Percentiles rank a stretch among this genome's conserved stretches.
These are phyloP conservation scores for Lipomyces lipofer DNA, from an alignment of 805 yeast species.

Conservation along the genomic window DNA sequence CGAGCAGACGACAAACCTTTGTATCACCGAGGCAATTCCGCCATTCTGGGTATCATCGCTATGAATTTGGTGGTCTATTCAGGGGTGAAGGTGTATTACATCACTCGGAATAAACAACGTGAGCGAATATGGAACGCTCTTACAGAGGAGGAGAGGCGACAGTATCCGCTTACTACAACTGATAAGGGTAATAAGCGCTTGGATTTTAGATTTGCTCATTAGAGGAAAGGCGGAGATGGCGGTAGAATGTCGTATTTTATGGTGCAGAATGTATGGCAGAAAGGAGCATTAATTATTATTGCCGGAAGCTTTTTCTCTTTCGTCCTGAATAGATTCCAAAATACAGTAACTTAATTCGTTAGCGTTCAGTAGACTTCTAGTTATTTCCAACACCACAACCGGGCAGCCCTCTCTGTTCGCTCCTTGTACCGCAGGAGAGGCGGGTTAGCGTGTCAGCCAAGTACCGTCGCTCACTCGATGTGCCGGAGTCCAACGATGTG, in stretches of 20 bases:
- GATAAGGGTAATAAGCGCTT: conserved; percentile 61
- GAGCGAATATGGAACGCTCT: conserved; percentile 53
- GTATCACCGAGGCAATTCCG: conserved; percentile 56
- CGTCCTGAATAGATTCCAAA: background rate
- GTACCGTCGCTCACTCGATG: no score
- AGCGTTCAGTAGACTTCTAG: background rate
- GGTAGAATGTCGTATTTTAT: background rate
- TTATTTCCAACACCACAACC: background rate
- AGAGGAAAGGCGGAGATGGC: background rate
- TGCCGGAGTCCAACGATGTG: no score
- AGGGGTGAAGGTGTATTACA: conserved; percentile 2
- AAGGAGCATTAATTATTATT: background rate
- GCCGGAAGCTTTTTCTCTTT: background rate
- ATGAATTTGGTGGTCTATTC: conserved; percentile 2
- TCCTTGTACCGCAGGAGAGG: no score
- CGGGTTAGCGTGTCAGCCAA: no score
- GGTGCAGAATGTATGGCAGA: background rate
- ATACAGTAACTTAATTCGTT: background rate
- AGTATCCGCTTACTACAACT: conserved; percentile 44
- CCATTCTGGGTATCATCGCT: conserved; percentile 6
- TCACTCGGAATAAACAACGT: conserved; percentile 33
- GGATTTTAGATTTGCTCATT: conserved; percentile 48
- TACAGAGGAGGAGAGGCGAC: conserved; percentile 50
- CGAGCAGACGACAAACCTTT: conserved; percentile 56
- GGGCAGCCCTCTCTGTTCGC: background rate